Conservation (phyloP, 768 basidiomycete species). For the Lentinula aciculospora region DNA sequence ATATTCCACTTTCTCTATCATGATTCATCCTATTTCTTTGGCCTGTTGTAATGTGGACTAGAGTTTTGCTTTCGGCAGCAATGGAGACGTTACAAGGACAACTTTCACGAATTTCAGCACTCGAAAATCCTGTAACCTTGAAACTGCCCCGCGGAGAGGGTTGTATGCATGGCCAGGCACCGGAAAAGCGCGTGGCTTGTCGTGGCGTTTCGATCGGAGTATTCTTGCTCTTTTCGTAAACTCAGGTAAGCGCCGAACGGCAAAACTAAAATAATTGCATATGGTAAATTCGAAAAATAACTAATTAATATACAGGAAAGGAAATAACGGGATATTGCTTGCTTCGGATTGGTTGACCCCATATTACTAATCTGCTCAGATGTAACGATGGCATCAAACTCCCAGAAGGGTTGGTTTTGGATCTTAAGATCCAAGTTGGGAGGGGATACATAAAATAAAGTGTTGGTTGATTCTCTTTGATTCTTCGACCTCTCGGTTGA, state of each 20-base stretch:
- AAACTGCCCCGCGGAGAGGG: background rate
- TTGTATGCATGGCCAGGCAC: background rate
- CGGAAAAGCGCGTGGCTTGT: background rate
- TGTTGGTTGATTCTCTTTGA: background rate
- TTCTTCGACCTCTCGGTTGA: background rate
- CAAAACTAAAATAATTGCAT: background rate
- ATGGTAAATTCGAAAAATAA: background rate
- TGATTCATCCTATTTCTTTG: no score
- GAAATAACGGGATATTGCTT: background rate
- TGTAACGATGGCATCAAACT: background rate
- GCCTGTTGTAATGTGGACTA: no score
- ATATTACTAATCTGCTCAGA: background rate
- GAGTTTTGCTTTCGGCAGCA: no score
- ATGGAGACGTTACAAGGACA: no score
- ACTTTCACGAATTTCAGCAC: background rate
- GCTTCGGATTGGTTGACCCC: background rate
- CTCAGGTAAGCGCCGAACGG: background rate
- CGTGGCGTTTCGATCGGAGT: slow-evolving; percentile 1
- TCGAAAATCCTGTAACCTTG: no score
- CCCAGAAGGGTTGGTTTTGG: background rate
- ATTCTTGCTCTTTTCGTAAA: background rate
- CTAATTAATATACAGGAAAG: background rate
- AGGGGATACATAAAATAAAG: background rate
- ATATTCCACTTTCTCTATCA: no score
- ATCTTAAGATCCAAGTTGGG: background rate